Evolutionary conservation across 2,329 filamentous ascomycete genomes (phyloP), one percentile per base, ranked within the genome.

Genomic region (Talaromyces sp.): DNA sequence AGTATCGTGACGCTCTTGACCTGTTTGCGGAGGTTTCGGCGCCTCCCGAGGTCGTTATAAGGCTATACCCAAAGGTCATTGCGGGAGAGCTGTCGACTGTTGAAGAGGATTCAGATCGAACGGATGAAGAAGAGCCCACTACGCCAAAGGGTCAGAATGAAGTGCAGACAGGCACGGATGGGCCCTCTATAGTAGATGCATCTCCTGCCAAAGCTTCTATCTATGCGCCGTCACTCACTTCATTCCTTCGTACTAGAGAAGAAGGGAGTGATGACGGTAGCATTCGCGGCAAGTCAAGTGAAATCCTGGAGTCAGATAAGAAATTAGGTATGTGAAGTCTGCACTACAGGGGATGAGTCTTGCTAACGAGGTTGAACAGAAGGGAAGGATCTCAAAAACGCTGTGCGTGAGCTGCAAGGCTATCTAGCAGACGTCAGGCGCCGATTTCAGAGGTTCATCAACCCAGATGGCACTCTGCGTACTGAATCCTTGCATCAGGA

Each of bases 11-110:
- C 59, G 90, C 94, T 1, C 85, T 99, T 80, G 93, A 98, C 70
- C 80, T 99, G 1, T 98, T 98, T 78, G 91, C 91, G 3, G 90
- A 95, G 62, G 92, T 97, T 2, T 88, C 92, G 70, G 93, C 95
- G 0, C 92, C 95, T 0, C 94, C 95, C 0, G 92, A 96, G 74
- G 85, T 91, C 60, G 95, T 98, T 3, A 88, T 99, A 67, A 87
- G 87, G 47, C 79, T 98, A 10, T 99, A 93, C 70, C 95, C 95
- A 1, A 88, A 84, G 66, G 83, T 88, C 9, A 96, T 99, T 69
- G 90, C 94, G 0, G 95, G 95, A 0, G 87, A 92, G 27, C 79
- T 96, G 1, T 93, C 92, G 0, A 84, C 82, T 1, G 81, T 88
- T 69, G 82, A 84, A 24, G 83, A 82, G 39, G 81, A 86, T 9